These are phyloP conservation scores for Phalaenopsis equestris DNA, from an alignment of 106 monocot genomes.

Conservation along the genomic window DNA sequence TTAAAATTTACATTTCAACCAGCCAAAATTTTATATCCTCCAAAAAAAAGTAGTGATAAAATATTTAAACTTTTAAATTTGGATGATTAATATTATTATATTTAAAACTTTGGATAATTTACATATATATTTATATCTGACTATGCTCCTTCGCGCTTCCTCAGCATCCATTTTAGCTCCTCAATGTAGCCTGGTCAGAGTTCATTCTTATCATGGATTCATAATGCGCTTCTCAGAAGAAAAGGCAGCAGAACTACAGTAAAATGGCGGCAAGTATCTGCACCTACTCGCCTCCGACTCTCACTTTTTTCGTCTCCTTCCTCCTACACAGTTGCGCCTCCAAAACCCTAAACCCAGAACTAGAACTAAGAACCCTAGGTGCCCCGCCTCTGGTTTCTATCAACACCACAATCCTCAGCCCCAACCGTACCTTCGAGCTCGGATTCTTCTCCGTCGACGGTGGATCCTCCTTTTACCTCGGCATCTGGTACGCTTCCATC, in stretches of 20 bases:
- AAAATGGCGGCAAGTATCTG: conserved; percentile 8
- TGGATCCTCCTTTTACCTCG: conserved; percentile 27
- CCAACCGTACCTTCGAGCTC: conserved; percentile 37
- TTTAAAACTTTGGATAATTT: too few relatives aligned
- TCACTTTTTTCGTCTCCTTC: background rate
- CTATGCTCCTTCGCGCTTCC: background rate
- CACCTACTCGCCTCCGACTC: background rate
- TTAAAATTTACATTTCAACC: too few relatives aligned
- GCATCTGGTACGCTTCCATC: conserved; percentile 62
- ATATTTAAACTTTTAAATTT: too few relatives aligned
- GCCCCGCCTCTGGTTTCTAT: conserved; percentile 15
- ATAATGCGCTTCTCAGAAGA: background rate
- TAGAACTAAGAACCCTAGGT: background rate
- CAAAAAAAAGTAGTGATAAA: too few relatives aligned
- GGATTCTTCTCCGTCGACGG: conserved; percentile 48
- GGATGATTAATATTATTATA: too few relatives aligned
- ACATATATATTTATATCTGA: background rate
- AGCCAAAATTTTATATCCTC: too few relatives aligned
- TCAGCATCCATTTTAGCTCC: too few relatives aligned
- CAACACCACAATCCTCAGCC: conserved; percentile 42
- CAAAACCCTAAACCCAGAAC: conserved; percentile 5
- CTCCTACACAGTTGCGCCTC: background rate
- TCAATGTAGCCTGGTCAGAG: background rate
- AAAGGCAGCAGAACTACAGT: background rate
- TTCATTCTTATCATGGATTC: background rate